Evolutionary conservation across 345 rosid genomes (phyloP).

Genomic region (Trapa incisa): DNA sequence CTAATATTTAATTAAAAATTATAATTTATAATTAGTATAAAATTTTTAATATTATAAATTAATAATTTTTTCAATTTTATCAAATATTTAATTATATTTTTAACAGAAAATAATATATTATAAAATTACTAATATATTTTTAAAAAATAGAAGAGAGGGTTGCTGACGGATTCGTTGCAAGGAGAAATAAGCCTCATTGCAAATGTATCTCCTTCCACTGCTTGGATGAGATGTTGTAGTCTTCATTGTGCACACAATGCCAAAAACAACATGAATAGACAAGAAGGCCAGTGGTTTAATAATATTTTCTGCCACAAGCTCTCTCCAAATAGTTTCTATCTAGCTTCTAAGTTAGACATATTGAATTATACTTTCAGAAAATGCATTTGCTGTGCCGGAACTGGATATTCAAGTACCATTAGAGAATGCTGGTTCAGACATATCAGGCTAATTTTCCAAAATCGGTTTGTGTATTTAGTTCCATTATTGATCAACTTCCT

Average conservation of each 20-base stretch:
- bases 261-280: constrained; percentile 96
- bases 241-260: constrained; percentile 94
- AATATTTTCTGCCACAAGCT: background rate
- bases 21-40: too few relatives aligned
- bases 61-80: too few relatives aligned
- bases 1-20: too few relatives aligned
- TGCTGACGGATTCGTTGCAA: constrained; percentile 96
- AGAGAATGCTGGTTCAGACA: constrained; percentile 80
- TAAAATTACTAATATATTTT: too few relatives aligned
- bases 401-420: constrained; percentile 52
- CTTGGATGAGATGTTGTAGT: constrained; percentile 96
- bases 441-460: constrained; percentile 73
- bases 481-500: background rate
- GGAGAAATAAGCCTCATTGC: constrained; percentile 99
- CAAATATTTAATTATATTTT: too few relatives aligned
- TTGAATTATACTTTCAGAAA: constrained; percentile 34
- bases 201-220: constrained; percentile 83
- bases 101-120: too few relatives aligned
- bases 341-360: background rate
- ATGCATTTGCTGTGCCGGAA: constrained; percentile 67
- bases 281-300: constrained; percentile 47
- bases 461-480: constrained; percentile 35
- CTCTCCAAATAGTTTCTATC: background rate
- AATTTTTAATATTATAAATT: too few relatives aligned
- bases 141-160: constrained; percentile 31